These are phyloP conservation scores for Globisporangium abappressorium DNA, from an alignment of 352 stramenopile genomes.

Conservation along the genomic window DNA sequence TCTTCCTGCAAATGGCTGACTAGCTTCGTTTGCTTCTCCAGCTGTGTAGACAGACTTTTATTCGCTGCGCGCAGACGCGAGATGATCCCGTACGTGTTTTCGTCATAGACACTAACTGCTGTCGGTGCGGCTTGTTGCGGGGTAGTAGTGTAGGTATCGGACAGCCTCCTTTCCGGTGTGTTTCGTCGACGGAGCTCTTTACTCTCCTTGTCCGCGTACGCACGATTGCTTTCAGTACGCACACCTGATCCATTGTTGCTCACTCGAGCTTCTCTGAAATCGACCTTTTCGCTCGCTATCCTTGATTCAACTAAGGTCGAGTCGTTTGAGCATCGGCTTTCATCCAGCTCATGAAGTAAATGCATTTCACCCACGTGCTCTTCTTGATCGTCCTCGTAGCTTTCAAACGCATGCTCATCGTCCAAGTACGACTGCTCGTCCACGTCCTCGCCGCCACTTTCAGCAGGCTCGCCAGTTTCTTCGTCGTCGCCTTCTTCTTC, in stretches of 20 bases:
- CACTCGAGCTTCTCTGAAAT: neutral
- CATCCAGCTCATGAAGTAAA: neutral
- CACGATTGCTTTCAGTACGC: neutral
- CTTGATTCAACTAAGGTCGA: neutral
- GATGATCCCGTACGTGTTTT: constrained; percentile 53
- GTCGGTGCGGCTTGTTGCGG: neutral
- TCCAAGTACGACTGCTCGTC: constrained; percentile 28
- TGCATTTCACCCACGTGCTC: neutral
- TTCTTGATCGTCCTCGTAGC: constrained; percentile 24
- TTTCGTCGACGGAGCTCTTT: neutral
- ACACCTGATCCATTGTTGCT: neutral
- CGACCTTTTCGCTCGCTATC: neutral
- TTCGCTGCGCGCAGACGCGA: constrained; percentile 45
- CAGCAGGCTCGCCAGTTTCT: neutral
- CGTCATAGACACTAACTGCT: constrained; percentile 33
- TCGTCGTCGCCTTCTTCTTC: constrained; percentile 9
- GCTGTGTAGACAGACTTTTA: constrained; percentile 37
- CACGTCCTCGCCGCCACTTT: constrained; percentile 14
- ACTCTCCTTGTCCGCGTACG: neutral
- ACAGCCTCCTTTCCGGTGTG: neutral
- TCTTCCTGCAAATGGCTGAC: constrained; percentile 42
- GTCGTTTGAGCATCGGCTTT: neutral
- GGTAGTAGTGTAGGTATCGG: neutral
- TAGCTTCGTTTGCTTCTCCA: constrained; percentile 56
- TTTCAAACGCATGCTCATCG: constrained; percentile 36